phyloP scores from a whole-genome alignment of 495 filamentous ascomycete genomes.

The Trichoderma parareesei region DNA sequence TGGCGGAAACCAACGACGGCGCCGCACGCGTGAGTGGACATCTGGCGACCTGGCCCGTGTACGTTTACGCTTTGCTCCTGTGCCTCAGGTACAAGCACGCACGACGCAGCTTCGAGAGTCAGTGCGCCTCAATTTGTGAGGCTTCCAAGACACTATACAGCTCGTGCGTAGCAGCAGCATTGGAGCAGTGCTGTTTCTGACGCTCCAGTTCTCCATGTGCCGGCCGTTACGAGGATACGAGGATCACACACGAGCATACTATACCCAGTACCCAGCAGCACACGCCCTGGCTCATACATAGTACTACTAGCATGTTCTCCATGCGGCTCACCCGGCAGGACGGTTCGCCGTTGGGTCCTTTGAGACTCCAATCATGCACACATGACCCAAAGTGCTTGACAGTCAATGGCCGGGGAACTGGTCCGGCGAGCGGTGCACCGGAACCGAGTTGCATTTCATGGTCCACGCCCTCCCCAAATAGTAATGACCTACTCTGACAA shows the following conservation, averaged over 20 bases:
- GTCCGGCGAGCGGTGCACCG: slow-evolving; percentile 4
- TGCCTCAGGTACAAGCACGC: background rate
- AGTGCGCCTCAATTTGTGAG: no score
- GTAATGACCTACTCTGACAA: background rate
- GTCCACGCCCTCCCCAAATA: background rate
- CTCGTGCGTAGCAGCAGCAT: background rate
- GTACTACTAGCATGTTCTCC: background rate
- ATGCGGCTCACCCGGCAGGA: slow-evolving; percentile 5
- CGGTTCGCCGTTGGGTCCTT: slow-evolving; percentile 2
- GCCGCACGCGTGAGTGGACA: background rate
- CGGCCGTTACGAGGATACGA: background rate
- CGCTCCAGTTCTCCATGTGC: background rate
- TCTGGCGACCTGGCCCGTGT: background rate
- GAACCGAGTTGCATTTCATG: background rate
- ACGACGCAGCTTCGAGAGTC: no score
- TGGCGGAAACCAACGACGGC: background rate
- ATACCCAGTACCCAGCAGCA: no score
- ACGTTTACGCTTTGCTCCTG: background rate
- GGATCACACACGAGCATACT: background rate
- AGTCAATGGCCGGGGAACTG: slow-evolving; percentile 3
- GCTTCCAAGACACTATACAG: no score
- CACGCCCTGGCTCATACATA: background rate
- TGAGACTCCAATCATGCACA: slow-evolving; percentile 1
- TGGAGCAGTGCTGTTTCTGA: background rate
- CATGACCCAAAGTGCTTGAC: slow-evolving; percentile 3